Evolutionary conservation across 306 rosid species (phyloP).

Genomic region (Quercus suber): DNA sequence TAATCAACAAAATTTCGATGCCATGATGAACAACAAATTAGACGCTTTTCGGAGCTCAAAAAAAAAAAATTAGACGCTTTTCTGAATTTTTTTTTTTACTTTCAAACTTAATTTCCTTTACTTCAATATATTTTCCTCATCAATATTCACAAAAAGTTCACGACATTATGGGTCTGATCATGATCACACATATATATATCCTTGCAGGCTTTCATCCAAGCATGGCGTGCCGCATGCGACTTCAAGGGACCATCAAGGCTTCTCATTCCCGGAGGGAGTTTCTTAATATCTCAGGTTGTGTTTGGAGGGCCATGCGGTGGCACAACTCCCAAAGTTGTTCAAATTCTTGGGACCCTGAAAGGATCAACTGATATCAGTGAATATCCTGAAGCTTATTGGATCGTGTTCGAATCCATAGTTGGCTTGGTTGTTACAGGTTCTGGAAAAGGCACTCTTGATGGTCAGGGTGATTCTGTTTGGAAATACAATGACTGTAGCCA

Average conservation of each 20-base stretch:
- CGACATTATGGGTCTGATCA: background rate
- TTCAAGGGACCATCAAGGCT: conserved; percentile 35
- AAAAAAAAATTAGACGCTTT: too few species aligned
- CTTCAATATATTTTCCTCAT: background rate
- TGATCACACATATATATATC: background rate
- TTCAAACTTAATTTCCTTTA: too few species aligned
- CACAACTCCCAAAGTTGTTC: conserved; percentile 43
- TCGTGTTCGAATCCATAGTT: conserved; percentile 40
- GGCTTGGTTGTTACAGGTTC: conserved; percentile 49
- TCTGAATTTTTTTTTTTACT: too few species aligned
- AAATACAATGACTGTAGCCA: conserved; percentile 30
- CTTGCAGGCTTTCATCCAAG: conserved; percentile 56
- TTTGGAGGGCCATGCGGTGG: conserved; percentile 67
- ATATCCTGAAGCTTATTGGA: conserved; percentile 33
- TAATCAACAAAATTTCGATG: too few species aligned
- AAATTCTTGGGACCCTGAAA: conserved; percentile 48
- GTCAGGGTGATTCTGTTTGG: conserved; percentile 61
- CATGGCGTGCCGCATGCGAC: conserved; percentile 66
- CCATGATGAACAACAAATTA: too few species aligned
- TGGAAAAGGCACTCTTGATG: conserved; percentile 66
- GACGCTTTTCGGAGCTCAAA: too few species aligned
- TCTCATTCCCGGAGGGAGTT: conserved; percentile 52
- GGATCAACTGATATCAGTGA: conserved; percentile 52
- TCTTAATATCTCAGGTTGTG: conserved; percentile 35
- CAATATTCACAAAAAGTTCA: background rate